Evolutionary conservation across 2,329 filamentous ascomycete genomes (phyloP).

Genomic region (Myriosclerotinia curreyana): DNA sequence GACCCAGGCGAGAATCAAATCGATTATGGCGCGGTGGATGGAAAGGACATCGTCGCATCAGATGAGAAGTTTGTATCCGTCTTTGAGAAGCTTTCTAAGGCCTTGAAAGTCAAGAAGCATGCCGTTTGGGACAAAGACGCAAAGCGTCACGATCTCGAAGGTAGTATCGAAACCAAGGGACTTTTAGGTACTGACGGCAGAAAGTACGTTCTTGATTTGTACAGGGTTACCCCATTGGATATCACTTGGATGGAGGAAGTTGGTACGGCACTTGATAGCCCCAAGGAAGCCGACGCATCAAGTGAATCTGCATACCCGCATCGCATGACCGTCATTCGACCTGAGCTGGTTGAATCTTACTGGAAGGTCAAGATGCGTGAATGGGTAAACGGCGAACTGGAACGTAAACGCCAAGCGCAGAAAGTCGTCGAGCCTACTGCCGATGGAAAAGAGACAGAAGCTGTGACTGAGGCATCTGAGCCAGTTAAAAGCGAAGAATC

Average conservation of each 20-base stretch:
- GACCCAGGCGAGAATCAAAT: conserved; percentile 98
- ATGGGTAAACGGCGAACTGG: conserved; percentile 78
- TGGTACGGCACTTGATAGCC: conserved; percentile 45
- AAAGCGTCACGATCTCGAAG: conserved; percentile 85
- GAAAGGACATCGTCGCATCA: conserved; percentile 89
- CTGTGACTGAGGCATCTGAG: conserved; percentile 5
- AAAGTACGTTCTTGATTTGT: conserved; percentile 96
- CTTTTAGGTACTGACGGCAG: conserved; percentile 94
- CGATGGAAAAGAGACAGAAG: neutral
- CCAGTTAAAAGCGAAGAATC: conserved; percentile 13
- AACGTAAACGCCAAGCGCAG: conserved; percentile 52
- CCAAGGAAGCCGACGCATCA: conserved; percentile 38
- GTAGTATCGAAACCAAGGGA: conserved; percentile 96
- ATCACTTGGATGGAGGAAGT: conserved; percentile 84
- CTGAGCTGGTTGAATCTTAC: conserved; percentile 85
- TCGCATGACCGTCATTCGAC: conserved; percentile 89
- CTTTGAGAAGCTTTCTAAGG: conserved; percentile 88
- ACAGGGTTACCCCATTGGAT: conserved; percentile 90
- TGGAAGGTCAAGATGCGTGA: conserved; percentile 83
- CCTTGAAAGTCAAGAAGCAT: conserved; percentile 89
- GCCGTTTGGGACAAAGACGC: conserved; percentile 97
- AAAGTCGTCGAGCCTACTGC: conserved; percentile 25
- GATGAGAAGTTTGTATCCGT: conserved; percentile 80
- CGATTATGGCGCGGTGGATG: conserved; percentile 96
- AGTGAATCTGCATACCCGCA: conserved; percentile 66